A percentile compares a stretch with the other conserved stretches of the same genome.
phyloP scores from a whole-genome alignment of 345 rosid species.

The Brassica napus region DNA sequence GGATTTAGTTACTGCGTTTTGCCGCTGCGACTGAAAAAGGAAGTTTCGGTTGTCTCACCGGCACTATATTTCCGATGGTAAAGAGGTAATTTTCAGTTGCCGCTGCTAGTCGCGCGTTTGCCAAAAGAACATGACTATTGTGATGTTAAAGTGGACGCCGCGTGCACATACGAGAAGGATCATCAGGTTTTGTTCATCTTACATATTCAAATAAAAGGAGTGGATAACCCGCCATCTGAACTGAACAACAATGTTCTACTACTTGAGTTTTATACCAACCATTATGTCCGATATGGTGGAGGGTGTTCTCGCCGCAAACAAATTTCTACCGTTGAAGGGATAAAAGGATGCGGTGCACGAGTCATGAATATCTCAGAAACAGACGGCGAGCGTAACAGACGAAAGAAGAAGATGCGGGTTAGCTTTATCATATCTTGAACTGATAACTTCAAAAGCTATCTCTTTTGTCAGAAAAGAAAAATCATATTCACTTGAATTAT shows the following conservation, averaged over 20 bases:
- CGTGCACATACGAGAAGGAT: not conserved
- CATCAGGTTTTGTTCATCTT: not conserved
- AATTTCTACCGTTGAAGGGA: not conserved
- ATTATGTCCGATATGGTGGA: not conserved
- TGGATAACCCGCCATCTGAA: not conserved
- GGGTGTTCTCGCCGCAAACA: not conserved
- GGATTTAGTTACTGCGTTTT: too few species aligned
- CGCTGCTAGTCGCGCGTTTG: too few species aligned
- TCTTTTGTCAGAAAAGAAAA: not conserved
- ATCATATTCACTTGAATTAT: not conserved
- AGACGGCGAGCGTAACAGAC: not conserved
- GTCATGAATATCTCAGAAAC: not conserved
- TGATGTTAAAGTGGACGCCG: not conserved
- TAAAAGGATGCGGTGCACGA: not conserved
- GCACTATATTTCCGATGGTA: too few species aligned
- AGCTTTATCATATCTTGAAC: not conserved
- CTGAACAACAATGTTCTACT: not conserved
- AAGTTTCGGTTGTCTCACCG: too few species aligned
- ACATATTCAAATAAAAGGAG: not conserved
- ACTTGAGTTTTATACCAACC: not conserved
- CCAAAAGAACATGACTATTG: too few species aligned
- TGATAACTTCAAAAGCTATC: not conserved
- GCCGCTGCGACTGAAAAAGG: too few species aligned
- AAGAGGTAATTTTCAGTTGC: too few species aligned
- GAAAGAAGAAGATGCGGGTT: not conserved